Conservation (phyloP, 768 basidiomycete species). For the Phylloporus arenicola region DNA sequence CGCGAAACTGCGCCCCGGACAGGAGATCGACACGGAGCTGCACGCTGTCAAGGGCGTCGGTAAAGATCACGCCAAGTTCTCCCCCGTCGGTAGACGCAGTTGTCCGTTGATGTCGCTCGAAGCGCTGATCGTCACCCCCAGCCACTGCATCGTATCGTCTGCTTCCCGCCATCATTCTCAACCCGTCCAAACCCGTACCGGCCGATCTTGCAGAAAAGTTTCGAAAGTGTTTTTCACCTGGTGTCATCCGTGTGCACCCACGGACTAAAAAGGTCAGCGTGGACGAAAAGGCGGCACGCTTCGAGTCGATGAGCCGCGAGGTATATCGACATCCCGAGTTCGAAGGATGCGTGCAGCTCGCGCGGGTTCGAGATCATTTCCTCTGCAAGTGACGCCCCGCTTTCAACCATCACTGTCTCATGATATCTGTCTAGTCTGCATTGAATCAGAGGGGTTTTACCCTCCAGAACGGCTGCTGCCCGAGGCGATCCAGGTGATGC, state of each 20-base stretch:
- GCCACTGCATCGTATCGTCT: conserved; percentile 96
- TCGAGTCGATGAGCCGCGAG: conserved; percentile 88
- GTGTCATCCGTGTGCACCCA: conserved; percentile 64
- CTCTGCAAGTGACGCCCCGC: conserved; percentile 57
- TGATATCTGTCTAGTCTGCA: conserved; percentile 52
- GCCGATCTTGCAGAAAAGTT: conserved; percentile 76
- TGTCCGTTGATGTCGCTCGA: background rate
- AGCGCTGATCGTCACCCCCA: conserved; percentile 24
- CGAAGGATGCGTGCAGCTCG: conserved; percentile 72
- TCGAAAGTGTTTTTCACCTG: conserved; percentile 79
- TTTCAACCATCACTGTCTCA: background rate
- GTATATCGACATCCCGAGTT: conserved; percentile 92
- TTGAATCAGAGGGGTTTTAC: conserved; percentile 91
- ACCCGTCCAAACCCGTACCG: conserved; percentile 70
- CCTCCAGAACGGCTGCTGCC: conserved; percentile 75
- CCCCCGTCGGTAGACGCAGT: conserved; percentile 71
- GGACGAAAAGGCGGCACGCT: conserved; percentile 60
- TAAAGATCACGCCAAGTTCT: conserved; percentile 95
- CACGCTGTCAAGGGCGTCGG: conserved; percentile 92
- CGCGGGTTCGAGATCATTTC: conserved; percentile 86
- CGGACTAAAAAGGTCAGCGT: conserved; percentile 56
- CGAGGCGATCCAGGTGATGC: conserved; percentile 77
- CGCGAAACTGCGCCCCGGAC: conserved; percentile 88
- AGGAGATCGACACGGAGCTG: conserved; percentile 75
- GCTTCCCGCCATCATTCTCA: conserved; percentile 72